Percentiles rank a stretch among this genome's conserved stretches.
These are phyloP conservation scores for Sporothrix mexicana DNA, from an alignment of 2,329 filamentous ascomycete genomes.

Conservation along the genomic window DNA sequence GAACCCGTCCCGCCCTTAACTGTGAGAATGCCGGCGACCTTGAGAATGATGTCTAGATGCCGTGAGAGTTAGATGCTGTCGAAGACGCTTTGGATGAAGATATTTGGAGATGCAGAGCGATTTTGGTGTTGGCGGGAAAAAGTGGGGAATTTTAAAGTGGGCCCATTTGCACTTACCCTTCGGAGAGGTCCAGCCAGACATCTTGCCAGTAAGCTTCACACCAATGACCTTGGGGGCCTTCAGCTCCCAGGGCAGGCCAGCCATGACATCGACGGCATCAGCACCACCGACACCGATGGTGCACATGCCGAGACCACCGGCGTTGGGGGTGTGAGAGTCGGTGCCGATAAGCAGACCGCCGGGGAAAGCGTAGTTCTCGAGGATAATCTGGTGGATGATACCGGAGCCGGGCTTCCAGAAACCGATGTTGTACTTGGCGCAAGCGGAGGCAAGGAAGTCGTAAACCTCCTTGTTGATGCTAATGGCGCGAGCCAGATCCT, in stretches of 20 bases:
- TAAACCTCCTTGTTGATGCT: slow-evolving; percentile 99
- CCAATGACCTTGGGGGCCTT: slow-evolving; percentile 98
- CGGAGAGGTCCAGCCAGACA: slow-evolving; percentile 90
- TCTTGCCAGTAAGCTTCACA: slow-evolving; percentile 87
- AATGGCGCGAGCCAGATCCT: slow-evolving; percentile 90
- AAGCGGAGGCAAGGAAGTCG: slow-evolving; percentile 91
- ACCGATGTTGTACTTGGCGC: slow-evolving; percentile 99
- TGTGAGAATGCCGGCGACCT: slow-evolving; percentile 94
- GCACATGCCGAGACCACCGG: slow-evolving; percentile 91
- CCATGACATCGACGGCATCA: slow-evolving; percentile 98
- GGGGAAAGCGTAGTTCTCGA: slow-evolving; percentile 99
- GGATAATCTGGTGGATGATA: slow-evolving; percentile 98
- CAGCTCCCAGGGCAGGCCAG: slow-evolving; percentile 94
- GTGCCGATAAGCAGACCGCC: slow-evolving; percentile 95
- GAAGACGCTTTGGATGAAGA: neutral
- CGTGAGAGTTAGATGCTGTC: slow-evolving; percentile 26
- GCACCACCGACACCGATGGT: slow-evolving; percentile 97
- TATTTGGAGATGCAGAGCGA: neutral
- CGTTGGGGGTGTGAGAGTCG: slow-evolving; percentile 97
- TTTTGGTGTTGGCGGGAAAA: slow-evolving; percentile 8
- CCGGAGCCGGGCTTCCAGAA: slow-evolving; percentile 99
- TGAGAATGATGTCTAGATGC: slow-evolving; percentile 83
- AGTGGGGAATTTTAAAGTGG: slow-evolving; percentile 23
- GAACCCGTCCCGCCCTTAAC: slow-evolving; percentile 97
- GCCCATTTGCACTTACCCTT: slow-evolving; percentile 69